Conservation (phyloP, 2,329 filamentous ascomycete species). For the Trichophyton verrucosum region DNA sequence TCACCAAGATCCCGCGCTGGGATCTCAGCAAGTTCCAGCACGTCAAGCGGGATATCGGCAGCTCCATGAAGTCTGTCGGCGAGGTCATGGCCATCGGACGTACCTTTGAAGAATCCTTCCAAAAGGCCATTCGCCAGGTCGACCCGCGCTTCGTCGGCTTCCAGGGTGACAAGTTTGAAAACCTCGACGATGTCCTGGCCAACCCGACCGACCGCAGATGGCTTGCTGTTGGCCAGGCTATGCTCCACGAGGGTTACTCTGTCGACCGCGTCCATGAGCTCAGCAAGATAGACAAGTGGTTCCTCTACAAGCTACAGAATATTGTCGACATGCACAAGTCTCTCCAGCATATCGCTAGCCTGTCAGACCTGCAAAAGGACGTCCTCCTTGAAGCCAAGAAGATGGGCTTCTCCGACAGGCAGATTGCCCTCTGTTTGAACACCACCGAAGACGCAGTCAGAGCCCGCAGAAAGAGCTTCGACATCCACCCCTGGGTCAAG, state of each 20-base stretch:
- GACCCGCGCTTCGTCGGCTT: constrained; percentile 86
- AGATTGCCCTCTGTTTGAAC: constrained; percentile 78
- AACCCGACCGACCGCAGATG: constrained; percentile 95
- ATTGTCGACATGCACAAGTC: constrained; percentile 83
- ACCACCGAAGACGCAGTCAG: constrained; percentile 83
- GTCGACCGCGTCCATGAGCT: constrained; percentile 86
- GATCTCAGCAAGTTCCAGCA: constrained; percentile 98
- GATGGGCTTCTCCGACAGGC: constrained; percentile 91
- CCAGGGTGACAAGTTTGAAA: constrained; percentile 88
- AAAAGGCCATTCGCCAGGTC: constrained; percentile 96
- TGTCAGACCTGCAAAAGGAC: constrained; percentile 78
- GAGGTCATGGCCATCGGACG: constrained; percentile 99
- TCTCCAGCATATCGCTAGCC: constrained; percentile 68
- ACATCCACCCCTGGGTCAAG: constrained; percentile 92
- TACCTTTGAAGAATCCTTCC: constrained; percentile 97
- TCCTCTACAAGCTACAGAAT: constrained; percentile 95
- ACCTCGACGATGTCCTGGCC: constrained; percentile 76
- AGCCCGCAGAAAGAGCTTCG: constrained; percentile 69
- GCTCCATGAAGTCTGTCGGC: constrained; percentile 97
- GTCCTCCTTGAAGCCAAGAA: constrained; percentile 88
- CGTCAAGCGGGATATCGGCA: constrained; percentile 93
- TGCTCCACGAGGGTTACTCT: constrained; percentile 92
- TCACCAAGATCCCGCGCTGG: constrained; percentile 98
- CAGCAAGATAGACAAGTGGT: constrained; percentile 99
- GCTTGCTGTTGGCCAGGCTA: constrained; percentile 93